Evolutionary conservation across 768 basidiomycete genomes (phyloP).

Genomic region (Xerocomus brunneocitrinus): DNA sequence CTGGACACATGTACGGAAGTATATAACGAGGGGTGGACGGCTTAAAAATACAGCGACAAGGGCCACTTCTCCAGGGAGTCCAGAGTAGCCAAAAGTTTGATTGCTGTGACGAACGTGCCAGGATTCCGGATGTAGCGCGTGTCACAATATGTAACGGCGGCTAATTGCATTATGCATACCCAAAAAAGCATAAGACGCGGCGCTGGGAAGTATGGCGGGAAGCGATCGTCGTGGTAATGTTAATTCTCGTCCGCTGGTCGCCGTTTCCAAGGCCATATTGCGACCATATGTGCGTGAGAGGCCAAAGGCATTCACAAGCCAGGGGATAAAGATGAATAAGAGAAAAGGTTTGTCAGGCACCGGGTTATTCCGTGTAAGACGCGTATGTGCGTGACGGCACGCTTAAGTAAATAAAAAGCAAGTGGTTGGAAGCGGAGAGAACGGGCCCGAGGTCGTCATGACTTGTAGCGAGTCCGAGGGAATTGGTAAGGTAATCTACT

Average conservation of each 20-base stretch:
- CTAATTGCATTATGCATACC: neutral
- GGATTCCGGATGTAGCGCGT: neutral
- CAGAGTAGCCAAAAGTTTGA: neutral
- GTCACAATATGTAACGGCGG: neutral
- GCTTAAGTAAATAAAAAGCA: neutral
- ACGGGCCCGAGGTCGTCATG: neutral
- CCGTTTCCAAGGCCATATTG: slow-evolving; percentile 1
- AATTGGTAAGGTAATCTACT: neutral
- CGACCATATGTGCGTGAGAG: neutral
- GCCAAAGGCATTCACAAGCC: neutral
- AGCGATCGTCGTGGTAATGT: slow-evolving; percentile 19
- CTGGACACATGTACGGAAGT: neutral
- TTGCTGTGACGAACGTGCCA: neutral
- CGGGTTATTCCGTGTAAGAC: slow-evolving; percentile 15
- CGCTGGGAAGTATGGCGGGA: neutral
- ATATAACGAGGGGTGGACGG: neutral
- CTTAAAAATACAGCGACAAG: neutral
- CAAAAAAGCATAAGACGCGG: neutral
- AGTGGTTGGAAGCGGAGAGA: neutral
- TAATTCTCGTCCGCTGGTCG: neutral
- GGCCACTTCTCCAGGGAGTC: neutral
- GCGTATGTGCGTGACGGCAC: neutral
- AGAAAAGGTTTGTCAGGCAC: neutral
- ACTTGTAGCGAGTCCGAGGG: neutral
- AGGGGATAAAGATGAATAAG: neutral